A percentile compares a stretch with the other conserved stretches of the same genome.
Conservation (phyloP, 805 yeast genomes). For the Wickerhamiella vanderwaltii region DNA sequence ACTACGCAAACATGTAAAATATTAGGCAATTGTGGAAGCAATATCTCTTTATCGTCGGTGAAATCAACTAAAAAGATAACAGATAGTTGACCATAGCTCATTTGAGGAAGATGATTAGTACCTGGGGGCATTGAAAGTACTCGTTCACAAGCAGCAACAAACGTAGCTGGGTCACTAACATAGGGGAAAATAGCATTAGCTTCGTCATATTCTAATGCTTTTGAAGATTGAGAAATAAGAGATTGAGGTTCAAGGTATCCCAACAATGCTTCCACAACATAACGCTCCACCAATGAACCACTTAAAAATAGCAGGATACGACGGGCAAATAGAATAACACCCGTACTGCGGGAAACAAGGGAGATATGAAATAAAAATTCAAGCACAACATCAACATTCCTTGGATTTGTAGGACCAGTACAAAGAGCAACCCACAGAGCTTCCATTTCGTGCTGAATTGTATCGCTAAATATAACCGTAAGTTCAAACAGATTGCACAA, state of each 20-base stretch:
- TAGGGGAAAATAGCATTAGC: conserved; percentile 47
- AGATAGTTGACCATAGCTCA: conserved; percentile 80
- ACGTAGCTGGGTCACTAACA: conserved; percentile 54
- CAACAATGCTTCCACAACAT: conserved; percentile 48
- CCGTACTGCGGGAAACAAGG: conserved; percentile 54
- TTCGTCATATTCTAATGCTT: conserved; percentile 26
- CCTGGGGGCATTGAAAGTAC: conserved; percentile 1
- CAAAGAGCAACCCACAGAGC: conserved; percentile 95
- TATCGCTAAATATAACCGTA: conserved; percentile 62
- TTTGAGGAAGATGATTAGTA: conserved; percentile 36
- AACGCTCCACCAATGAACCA: conserved; percentile 39
- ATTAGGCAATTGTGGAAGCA: conserved; percentile 51
- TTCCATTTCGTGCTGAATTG: conserved; percentile 76
- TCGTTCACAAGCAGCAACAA: conserved; percentile 41
- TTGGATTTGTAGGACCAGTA: conserved; percentile 42
- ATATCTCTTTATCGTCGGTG: conserved; percentile 49
- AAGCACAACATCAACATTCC: conserved; percentile 59
- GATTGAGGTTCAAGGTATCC: conserved; percentile 66
- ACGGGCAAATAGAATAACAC: conserved; percentile 65
- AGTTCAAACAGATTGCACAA: conserved; percentile 71
- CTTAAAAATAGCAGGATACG: conserved; percentile 66
- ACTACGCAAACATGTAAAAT: conserved; percentile 70
- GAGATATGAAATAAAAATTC: conserved; percentile 60
- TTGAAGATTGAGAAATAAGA: conserved; percentile 66
- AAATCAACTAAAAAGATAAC: conserved; percentile 76